Evolutionary conservation across 129 eudicot genomes (phyloP).

Genomic region (Glebionis coronaria): DNA sequence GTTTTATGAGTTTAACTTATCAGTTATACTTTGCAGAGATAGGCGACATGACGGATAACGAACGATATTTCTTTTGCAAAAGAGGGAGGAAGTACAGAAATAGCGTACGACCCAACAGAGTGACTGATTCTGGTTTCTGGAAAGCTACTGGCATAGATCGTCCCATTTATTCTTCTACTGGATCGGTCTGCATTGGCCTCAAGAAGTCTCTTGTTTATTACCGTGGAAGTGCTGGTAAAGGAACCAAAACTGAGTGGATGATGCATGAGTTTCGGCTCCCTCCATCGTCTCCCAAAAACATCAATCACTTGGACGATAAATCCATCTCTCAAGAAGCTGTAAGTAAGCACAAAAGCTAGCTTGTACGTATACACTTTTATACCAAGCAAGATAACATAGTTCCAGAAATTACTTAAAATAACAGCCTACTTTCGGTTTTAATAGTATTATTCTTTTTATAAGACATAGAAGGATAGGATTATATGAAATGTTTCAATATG

Average conservation of each 20-base stretch:
- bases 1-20: not conserved
- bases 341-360: constrained; percentile 28
- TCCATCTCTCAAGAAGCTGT: constrained; percentile 66
- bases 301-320: constrained; percentile 21
- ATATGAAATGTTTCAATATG: too few relatives aligned
- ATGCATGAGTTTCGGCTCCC: constrained; percentile 90
- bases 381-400: too few relatives aligned
- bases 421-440: too few relatives aligned
- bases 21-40: constrained; percentile 37
- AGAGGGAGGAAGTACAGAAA: constrained; percentile 94
- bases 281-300: constrained; percentile 16
- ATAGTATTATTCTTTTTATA: too few relatives aligned
- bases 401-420: too few relatives aligned
- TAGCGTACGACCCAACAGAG: constrained; percentile 88
- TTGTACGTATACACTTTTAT: not conserved
- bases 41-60: constrained; percentile 61
- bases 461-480: too few relatives aligned
- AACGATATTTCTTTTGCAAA: constrained; percentile 87
- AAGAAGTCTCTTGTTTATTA: constrained; percentile 78
- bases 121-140: constrained; percentile 93
- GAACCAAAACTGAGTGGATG: constrained; percentile 91
- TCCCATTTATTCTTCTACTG: constrained; percentile 51
- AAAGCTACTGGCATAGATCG: constrained; percentile 90
- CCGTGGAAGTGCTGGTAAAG: constrained; percentile 80
- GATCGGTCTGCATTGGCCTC: constrained; percentile 57